phyloP scores from a whole-genome alignment of 441 rosid genomes.

The Codiaeum variegatum region DNA sequence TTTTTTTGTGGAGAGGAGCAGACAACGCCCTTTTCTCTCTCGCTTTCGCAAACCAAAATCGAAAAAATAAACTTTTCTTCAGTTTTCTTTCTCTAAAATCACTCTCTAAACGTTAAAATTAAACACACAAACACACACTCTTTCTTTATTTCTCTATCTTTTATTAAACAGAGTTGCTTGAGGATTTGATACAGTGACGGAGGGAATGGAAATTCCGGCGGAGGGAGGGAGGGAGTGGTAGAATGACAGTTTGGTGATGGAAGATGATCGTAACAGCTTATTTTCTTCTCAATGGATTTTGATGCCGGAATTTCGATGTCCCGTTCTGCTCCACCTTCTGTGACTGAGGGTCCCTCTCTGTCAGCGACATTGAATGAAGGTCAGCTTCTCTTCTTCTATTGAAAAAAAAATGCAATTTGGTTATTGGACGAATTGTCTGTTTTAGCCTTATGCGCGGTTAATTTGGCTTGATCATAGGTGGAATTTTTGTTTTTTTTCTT shows the following conservation, averaged over 20 bases:
- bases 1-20: slow-evolving; percentile 20
- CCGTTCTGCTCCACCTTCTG: slow-evolving; percentile 32
- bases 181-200: neutral
- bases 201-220: slow-evolving; percentile 38
- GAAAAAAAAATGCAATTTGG: neutral
- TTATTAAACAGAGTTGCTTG: slow-evolving; percentile 18
- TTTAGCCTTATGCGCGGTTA: slow-evolving; percentile 7
- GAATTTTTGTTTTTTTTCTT: slow-evolving; percentile 1
- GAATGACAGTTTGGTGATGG: slow-evolving; percentile 37
- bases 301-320: slow-evolving; percentile 77
- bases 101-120: neutral
- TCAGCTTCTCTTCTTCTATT: slow-evolving; percentile 4
- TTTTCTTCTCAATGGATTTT: slow-evolving; percentile 51
- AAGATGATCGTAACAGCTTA: slow-evolving; percentile 18
- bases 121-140: too few relatives aligned
- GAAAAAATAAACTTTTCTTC: neutral
- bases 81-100: neutral
- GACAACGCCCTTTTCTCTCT: slow-evolving; percentile 6
- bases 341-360: slow-evolving; percentile 44
- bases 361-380: slow-evolving; percentile 62
- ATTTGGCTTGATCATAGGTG: neutral
- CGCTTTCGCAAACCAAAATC: slow-evolving; percentile 3
- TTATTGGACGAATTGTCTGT: slow-evolving; percentile 14
- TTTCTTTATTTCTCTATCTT: neutral
- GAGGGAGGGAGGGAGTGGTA: slow-evolving; percentile 17